Evolutionary conservation across 2,329 filamentous ascomycete species (phyloP).

Genomic region (Lomentospora prolificans): DNA sequence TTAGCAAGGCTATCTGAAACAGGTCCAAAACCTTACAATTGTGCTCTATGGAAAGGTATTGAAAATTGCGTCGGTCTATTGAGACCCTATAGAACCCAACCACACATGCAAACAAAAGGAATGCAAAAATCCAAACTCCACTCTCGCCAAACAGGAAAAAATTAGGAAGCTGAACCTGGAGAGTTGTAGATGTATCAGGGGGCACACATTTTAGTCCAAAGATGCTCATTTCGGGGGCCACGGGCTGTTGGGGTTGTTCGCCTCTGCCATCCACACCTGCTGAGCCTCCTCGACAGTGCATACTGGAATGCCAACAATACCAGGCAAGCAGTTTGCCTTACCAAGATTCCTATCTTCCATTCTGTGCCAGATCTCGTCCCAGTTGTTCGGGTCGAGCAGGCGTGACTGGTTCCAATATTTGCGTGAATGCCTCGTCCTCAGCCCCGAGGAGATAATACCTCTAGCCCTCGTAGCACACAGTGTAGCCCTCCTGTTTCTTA

Average conservation of each 20-base stretch:
- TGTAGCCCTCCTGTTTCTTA: neutral
- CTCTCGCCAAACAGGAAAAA: no score
- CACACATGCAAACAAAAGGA: no score
- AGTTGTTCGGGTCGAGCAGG: neutral
- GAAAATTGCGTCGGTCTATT: no score
- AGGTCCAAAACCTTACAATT: no score
- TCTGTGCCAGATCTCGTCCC: neutral
- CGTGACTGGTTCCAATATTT: neutral
- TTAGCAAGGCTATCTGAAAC: no score
- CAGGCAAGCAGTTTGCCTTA: neutral
- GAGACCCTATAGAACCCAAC: no score
- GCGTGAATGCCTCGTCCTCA: neutral
- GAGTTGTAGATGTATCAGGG: no score
- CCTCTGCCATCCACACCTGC: neutral
- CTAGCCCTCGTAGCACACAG: neutral
- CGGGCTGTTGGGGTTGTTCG: neutral
- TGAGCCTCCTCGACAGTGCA: neutral
- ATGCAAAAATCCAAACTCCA: no score
- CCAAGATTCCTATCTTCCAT: neutral
- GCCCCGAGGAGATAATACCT: neutral
- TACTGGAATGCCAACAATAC: slow-evolving; percentile 1
- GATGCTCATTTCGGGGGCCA: no score
- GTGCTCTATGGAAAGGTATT: no score
- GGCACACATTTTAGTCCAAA: no score
- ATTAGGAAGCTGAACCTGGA: no score